Conservation (phyloP, 352 stramenopile species). For the Phytopythium mirpurense region DNA sequence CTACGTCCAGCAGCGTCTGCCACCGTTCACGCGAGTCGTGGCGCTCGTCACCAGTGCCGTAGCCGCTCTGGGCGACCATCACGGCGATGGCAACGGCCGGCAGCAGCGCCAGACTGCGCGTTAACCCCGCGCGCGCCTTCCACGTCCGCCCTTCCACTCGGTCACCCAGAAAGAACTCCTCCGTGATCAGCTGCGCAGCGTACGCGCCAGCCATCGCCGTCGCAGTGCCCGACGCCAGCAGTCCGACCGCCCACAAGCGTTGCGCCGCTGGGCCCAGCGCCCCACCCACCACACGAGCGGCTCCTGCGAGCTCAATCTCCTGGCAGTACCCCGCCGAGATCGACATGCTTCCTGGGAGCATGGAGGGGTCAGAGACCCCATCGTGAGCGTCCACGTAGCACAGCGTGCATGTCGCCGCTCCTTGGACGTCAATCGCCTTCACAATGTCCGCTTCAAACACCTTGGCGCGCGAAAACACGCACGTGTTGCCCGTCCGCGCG, state of each 20-base stretch:
- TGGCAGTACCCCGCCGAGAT: slow-evolving; percentile 58
- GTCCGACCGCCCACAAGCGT: slow-evolving; percentile 85
- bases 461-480: slow-evolving; percentile 21
- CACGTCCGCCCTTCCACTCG: slow-evolving; percentile 52
- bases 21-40: slow-evolving; percentile 60
- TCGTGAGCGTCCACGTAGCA: slow-evolving; percentile 41
- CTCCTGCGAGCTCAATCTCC: slow-evolving; percentile 69
- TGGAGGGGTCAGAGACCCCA: background rate
- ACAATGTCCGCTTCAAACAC: slow-evolving; percentile 10
- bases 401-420: slow-evolving; percentile 19
- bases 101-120: slow-evolving; percentile 78
- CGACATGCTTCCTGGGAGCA: background rate
- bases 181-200: slow-evolving; percentile 93
- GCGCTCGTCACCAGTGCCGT: slow-evolving; percentile 26
- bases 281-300: slow-evolving; percentile 56
- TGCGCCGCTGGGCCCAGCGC: slow-evolving; percentile 55
- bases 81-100: slow-evolving; percentile 74
- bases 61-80: slow-evolving; percentile 7
- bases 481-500: slow-evolving; percentile 42
- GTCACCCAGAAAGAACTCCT: slow-evolving; percentile 86
- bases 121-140: slow-evolving; percentile 76
- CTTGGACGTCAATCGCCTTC: slow-evolving; percentile 3
- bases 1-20: slow-evolving; percentile 80
- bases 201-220: slow-evolving; percentile 93
- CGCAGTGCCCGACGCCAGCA: slow-evolving; percentile 88